Evolutionary conservation across 2,329 filamentous ascomycete genomes (phyloP), one percentile per base, ranked within the genome.

Genomic region (Fusarium compactum): DNA sequence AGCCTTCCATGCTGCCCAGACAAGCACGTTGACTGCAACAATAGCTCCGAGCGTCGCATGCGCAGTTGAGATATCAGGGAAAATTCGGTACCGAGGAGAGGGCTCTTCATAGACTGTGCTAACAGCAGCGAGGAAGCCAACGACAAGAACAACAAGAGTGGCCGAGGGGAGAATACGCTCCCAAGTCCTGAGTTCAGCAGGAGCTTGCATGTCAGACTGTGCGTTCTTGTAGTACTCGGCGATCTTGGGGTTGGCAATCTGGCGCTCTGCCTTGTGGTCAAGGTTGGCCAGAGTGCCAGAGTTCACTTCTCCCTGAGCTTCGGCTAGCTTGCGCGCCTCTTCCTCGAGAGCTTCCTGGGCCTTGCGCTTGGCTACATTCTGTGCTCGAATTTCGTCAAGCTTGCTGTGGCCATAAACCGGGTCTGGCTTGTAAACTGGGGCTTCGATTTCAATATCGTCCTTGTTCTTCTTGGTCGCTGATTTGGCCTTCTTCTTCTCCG

Each of bases 41-140:
- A 95, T 79, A 9, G 83, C 81, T 34, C 84, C 81, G n/a, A 93
- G 82, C 5, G 92, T 93, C 15, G 89, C 89, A 5, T 86, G 83
- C 16, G 90, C 85, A 4, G 90, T 87, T 2, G 90, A 86, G 3
- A 90, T 79, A 43, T 90, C 86, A 3, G 88, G 88, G 76, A 86
- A 88, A 40, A 92, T 72, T 51, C 91, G 83, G 60, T 84, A 80
- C 14, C 72, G 81, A 75, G 65, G 81, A 14, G 85, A 84, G 9
- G 87, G 87, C 45, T 87, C 86, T 62, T 85, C 81, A 76, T 90
- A 90, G 46, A 85, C 77, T 25, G 78, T 75, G n/a, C 84, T 81
- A 44, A 86, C 80, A 20, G 81, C 80, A 8, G 79, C 79, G 47
- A 83, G 81, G 58, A 80, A 79, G 2, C 80, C 81, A 22, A 87